phyloP scores from a whole-genome alignment of 805 yeast genomes.

The Candida alai region DNA sequence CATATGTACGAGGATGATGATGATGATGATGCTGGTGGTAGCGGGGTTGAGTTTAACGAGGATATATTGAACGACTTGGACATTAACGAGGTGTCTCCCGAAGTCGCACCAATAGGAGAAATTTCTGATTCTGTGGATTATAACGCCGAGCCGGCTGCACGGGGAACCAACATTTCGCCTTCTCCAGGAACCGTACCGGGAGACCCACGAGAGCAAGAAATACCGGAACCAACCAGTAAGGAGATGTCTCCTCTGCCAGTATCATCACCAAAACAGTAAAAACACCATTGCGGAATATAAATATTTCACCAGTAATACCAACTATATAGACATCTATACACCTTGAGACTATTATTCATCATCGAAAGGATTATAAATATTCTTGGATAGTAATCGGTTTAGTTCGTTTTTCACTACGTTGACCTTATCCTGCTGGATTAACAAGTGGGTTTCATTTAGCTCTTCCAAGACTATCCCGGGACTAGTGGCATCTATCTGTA shows the following conservation, averaged over 20 bases:
- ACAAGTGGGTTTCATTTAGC: conserved; percentile 84
- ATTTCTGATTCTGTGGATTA: too few relatives aligned
- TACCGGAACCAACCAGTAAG: neutral
- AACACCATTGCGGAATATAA: too few relatives aligned
- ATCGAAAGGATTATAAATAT: conserved; percentile 79
- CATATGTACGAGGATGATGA: conserved; percentile 20
- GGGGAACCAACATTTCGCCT: too few relatives aligned
- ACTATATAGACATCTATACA: too few relatives aligned
- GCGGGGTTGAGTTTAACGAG: conserved; percentile 26
- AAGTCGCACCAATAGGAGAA: neutral
- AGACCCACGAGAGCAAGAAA: conserved; percentile 1
- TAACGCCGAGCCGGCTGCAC: too few relatives aligned
- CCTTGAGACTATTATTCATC: too few relatives aligned
- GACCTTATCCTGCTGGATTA: conserved; percentile 76
- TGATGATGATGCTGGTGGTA: conserved; percentile 1
- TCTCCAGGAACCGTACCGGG: conserved; percentile 4
- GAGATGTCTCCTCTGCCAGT: too few relatives aligned
- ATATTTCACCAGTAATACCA: too few relatives aligned
- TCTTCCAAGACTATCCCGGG: conserved; percentile 74
- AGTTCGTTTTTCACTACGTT: conserved; percentile 74
- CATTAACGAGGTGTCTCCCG: conserved; percentile 2
- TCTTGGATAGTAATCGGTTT: conserved; percentile 70
- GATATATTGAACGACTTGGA: conserved; percentile 22
- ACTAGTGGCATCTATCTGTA: conserved; percentile 71
- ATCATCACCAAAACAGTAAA: too few relatives aligned